Conservation (phyloP, 2,329 filamentous ascomycete species). For the Decorospora gaudefroyi region DNA sequence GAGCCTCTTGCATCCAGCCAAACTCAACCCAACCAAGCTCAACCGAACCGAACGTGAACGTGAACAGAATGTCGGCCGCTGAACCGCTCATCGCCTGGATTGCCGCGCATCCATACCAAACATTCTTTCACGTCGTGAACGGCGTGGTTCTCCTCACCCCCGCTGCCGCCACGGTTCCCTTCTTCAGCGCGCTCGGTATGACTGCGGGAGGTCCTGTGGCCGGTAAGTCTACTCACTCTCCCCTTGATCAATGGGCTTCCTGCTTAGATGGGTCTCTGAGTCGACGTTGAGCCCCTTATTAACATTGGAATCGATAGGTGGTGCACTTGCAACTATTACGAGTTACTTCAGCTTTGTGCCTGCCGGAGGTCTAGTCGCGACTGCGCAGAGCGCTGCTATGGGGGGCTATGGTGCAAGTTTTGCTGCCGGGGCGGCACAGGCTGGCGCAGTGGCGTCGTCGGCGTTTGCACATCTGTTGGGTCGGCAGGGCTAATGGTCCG, state of each 20-base stretch:
- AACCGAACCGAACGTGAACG: neutral
- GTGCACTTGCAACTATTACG: slow-evolving; percentile 27
- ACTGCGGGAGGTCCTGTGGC: slow-evolving; percentile 26
- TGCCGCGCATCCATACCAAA: slow-evolving; percentile 31
- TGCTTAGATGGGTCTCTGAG: neutral
- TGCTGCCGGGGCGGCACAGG: slow-evolving; percentile 28
- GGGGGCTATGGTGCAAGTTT: slow-evolving; percentile 36
- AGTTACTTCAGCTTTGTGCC: slow-evolving; percentile 27
- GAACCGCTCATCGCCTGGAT: slow-evolving; percentile 25
- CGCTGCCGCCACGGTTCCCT: slow-evolving; percentile 27
- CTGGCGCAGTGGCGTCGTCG: slow-evolving; percentile 24
- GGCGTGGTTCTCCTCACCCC: slow-evolving; percentile 30
- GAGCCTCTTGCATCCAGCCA: too few relatives aligned
- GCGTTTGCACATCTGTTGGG: slow-evolving; percentile 16
- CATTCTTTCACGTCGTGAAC: slow-evolving; percentile 30
- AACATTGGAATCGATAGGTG: too few relatives aligned
- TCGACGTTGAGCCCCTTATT: too few relatives aligned
- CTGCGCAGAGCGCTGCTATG: slow-evolving; percentile 41
- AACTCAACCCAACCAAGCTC: neutral
- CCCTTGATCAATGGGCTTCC: neutral
- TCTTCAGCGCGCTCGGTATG: slow-evolving; percentile 31
- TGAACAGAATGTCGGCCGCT: slow-evolving; percentile 4
- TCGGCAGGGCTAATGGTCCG: slow-evolving; percentile 1
- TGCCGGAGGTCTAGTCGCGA: slow-evolving; percentile 31
- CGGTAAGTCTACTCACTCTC: slow-evolving; percentile 19